A percentile compares a stretch with the other conserved stretches of the same genome.
phyloP scores from a whole-genome alignment of 2,329 filamentous ascomycete genomes.

The Claviceps arundinis region DNA sequence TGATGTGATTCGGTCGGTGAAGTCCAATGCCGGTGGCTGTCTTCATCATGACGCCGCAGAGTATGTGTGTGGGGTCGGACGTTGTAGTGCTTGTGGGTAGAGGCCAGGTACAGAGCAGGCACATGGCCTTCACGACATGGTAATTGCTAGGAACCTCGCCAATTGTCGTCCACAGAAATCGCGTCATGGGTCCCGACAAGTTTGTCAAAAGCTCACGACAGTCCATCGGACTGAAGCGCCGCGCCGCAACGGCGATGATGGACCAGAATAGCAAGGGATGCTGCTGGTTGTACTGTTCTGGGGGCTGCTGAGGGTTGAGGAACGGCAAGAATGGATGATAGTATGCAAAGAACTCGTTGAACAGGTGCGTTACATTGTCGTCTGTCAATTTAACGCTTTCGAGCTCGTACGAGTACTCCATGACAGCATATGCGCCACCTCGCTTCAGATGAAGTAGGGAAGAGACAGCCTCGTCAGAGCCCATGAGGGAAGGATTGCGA shows the following conservation, averaged over 20 bases:
- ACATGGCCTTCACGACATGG: constrained; percentile 69
- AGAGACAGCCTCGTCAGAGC: constrained; percentile 55
- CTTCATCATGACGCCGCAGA: constrained; percentile 78
- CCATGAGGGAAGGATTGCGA: constrained; percentile 50
- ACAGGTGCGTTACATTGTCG: constrained; percentile 49
- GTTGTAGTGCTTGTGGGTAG: constrained; percentile 70
- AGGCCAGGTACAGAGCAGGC: constrained; percentile 69
- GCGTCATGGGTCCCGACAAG: constrained; percentile 54
- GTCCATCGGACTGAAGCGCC: constrained; percentile 44
- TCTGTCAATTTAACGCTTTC: constrained; percentile 52
- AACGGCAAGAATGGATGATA: constrained; percentile 73
- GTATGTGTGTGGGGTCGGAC: constrained; percentile 68
- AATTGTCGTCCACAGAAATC: constrained; percentile 64
- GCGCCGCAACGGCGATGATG: constrained; percentile 60
- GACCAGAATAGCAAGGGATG: constrained; percentile 79
- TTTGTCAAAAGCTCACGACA: constrained; percentile 53
- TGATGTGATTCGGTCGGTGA: constrained; percentile 67
- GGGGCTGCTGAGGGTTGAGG: constrained; percentile 50
- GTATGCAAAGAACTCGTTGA: constrained; percentile 59
- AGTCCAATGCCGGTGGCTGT: constrained; percentile 72
- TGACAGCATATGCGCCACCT: constrained; percentile 47
- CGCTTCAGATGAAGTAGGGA: constrained; percentile 54
- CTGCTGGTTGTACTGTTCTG: constrained; percentile 64
- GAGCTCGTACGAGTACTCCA: constrained; percentile 46
- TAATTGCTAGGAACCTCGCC: constrained; percentile 67